Conservation (phyloP, 805 yeast genomes). For the Hanseniaspora mollemarum region DNA sequence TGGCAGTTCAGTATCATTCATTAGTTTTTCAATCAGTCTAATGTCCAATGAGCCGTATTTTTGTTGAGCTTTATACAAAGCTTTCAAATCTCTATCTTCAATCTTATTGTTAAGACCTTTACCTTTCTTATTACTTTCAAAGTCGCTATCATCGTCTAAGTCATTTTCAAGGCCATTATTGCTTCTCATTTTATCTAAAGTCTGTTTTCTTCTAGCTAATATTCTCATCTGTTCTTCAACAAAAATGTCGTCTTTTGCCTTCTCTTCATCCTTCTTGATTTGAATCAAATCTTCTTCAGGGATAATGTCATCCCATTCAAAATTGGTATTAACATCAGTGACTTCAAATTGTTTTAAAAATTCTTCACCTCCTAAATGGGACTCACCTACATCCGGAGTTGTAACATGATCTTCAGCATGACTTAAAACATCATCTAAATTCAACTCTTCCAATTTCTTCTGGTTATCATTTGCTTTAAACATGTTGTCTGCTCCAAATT, state of each 20-base stretch:
- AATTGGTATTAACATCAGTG: slow-evolving; percentile 95
- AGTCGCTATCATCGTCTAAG: slow-evolving; percentile 33
- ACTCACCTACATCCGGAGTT: slow-evolving; percentile 91
- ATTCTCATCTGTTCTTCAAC: slow-evolving; percentile 81
- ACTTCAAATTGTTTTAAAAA: slow-evolving; percentile 94
- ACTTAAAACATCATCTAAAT: slow-evolving; percentile 85
- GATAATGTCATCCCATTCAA: slow-evolving; percentile 97
- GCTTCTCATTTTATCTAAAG: slow-evolving; percentile 47
- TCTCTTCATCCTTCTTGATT: slow-evolving; percentile 83
- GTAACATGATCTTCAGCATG: slow-evolving; percentile 97
- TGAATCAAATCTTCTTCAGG: slow-evolving; percentile 86
- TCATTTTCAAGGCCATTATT: slow-evolving; percentile 33
- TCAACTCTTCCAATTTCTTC: slow-evolving; percentile 86
- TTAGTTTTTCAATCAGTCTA: slow-evolving; percentile 69
- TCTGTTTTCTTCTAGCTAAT: slow-evolving; percentile 70
- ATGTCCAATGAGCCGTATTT: slow-evolving; percentile 63
- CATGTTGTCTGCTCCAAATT: slow-evolving; percentile 98
- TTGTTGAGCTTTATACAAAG: slow-evolving; percentile 70
- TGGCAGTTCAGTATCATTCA: slow-evolving; percentile 80
- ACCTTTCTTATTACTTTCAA: slow-evolving; percentile 29
- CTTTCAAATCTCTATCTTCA: slow-evolving; percentile 77
- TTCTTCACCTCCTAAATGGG: slow-evolving; percentile 97
- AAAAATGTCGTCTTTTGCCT: slow-evolving; percentile 72
- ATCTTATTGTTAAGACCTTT: slow-evolving; percentile 43
- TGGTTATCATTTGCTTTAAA: slow-evolving; percentile 91